Base-by-base conservation (phyloP, 495 filamentous ascomycete species). In the Xylaria scruposa region DNA sequence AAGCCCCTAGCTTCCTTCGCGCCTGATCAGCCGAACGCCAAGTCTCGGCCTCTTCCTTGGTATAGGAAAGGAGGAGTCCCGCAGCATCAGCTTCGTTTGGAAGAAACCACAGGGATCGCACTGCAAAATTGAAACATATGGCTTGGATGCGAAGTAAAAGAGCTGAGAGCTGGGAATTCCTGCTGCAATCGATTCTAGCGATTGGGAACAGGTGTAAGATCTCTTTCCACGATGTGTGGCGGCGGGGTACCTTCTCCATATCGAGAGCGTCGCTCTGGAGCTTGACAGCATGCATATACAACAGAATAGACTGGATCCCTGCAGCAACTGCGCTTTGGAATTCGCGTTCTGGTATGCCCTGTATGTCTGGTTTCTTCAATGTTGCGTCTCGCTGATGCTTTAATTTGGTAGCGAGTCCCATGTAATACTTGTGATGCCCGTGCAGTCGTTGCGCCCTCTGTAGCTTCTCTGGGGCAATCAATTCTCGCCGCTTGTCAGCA, bases 371-470 rank as follows among this genome's bases (percentile, higher is more conserved):
- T 42, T 60, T 70, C 60, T 80, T 79, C 70, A 78, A 53, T 21
- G 84, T 75, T 29, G 70, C 80, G 65, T 86, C 85, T 44, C 83
- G 80, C 42, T 82, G 73, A 68, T 86, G 83, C 76, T 86, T 86
- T 42, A 86, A 76, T 64, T 78, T 80, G 36, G 73, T 78, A 17
- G 80, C 85, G 8, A 85, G 68, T 21, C 70, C 70, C 15, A 73
- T 73, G 70, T 76, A 82, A 31, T 76, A 73, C 49, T 71, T 63
- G 67, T 76, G 67, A 58, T 71, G 71, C 12, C 78, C 63, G 56
- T 71, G 59, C 21, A 75, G 73, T 12, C 59, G 44, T 38, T 81
- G 78, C 17, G 67, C 66, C 67, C 70, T 78, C 67, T 54, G 74
- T 2, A 79, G 21, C 46, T 75, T 79, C 36, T 79, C 76, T 40